A percentile compares a stretch with the other conserved stretches of the same genome.
Evolutionary conservation across 2,329 filamentous ascomycete genomes (phyloP).

Genomic region (Aspergillus tamarii): DNA sequence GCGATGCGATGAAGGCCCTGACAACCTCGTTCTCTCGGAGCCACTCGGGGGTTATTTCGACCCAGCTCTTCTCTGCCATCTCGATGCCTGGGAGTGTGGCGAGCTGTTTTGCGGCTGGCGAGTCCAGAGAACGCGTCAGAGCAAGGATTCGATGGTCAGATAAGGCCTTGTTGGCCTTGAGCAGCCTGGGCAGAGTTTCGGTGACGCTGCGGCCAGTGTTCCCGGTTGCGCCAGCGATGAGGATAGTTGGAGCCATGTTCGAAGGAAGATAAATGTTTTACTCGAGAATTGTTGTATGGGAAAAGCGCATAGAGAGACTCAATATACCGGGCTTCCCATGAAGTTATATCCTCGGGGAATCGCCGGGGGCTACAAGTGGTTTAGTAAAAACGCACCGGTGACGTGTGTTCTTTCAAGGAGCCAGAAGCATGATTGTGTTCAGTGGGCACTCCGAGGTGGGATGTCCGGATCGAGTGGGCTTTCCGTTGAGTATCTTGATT

Average conservation of each 20-base stretch:
- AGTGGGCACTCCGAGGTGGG: too few species aligned
- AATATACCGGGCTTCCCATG: too few species aligned
- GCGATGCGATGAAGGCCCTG: slow-evolving; percentile 46
- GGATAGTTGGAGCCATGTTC: slow-evolving; percentile 39
- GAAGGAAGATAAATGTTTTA: too few species aligned
- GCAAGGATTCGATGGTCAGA: slow-evolving; percentile 31
- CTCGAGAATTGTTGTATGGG: too few species aligned
- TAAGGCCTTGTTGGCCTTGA: slow-evolving; percentile 22
- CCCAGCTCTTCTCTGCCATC: slow-evolving; percentile 38
- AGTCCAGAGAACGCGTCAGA: slow-evolving; percentile 35
- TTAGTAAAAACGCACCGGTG: too few species aligned
- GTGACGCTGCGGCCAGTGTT: slow-evolving; percentile 40
- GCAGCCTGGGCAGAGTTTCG: slow-evolving; percentile 29
- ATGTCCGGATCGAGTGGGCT: too few species aligned
- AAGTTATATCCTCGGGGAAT: too few species aligned
- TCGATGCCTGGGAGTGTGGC: slow-evolving; percentile 39
- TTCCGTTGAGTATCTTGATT: too few species aligned
- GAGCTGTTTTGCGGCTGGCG: slow-evolving; percentile 29
- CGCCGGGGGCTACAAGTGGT: too few species aligned
- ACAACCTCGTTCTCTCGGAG: slow-evolving; percentile 40
- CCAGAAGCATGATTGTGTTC: too few species aligned
- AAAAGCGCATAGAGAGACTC: too few species aligned
- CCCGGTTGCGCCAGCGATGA: slow-evolving; percentile 43
- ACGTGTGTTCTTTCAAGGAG: too few species aligned
- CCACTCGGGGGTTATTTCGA: slow-evolving; percentile 45